Evolutionary conservation across 352 stramenopile species (phyloP), one percentile per base, ranked within the genome.

Genomic region (Hyaloperonospora arabidopsidis): DNA sequence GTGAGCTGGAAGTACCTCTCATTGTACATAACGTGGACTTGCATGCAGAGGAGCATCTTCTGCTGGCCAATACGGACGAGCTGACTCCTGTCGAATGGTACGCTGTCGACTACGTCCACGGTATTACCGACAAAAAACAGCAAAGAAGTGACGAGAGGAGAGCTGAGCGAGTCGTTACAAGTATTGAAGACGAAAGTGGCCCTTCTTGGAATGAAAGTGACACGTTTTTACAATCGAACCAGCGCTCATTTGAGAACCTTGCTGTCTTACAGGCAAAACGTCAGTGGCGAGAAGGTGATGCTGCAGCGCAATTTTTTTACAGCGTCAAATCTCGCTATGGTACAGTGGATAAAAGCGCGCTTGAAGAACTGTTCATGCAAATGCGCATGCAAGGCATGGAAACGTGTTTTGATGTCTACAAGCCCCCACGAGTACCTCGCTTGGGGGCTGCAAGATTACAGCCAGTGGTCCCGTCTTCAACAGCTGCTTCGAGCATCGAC

Each of bases 71-170:
- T 56, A 86, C 79, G 8, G 84, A 93, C 57, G 84, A 93, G 21
- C 58, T 93, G 12, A 88, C 70, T 17, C 81, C 80, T 15, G 78
- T 93, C 38, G 83, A 93, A 61, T 93, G 83, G 83, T 91, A 89
- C 41, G 80, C 83, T 1, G 83, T 93, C 17, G 84, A 87, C 47
- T 89, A 78, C 35, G 70, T 93, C 0, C 72, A 91, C 22, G 58
- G 50, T 1, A 58, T 78, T 13, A 86, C 70, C n/a, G 71, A 87
- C 21, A 79, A 82, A 32, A 86, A 86, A 51, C 69, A 68, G 5
- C 59, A 53, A 40, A 34, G 54, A 35, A 38, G 45, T 13, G 52
- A 67, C 32, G n/a, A 23, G 13, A 64, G 59, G 17, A 43, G 32
- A 21, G 51, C 64, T 19, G 61, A 59, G 49, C 49, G 48, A 36